Conservation (phyloP, 139 green algal genomes). For the Chlamydomonas incerta region DNA sequence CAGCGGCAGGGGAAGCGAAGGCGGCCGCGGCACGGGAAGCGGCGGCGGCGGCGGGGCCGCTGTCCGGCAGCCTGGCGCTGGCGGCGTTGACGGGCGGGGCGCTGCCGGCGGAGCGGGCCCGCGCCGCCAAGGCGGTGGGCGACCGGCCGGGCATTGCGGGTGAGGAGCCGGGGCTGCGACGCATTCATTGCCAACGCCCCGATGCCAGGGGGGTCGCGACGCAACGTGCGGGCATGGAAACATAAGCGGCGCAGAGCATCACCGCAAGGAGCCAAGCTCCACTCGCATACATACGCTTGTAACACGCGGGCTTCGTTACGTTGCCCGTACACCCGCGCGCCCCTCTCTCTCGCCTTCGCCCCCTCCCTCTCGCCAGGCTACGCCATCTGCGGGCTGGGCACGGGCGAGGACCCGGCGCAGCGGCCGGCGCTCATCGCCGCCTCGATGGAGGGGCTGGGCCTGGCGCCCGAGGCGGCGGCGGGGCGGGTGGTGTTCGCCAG, state of each 20-base stretch:
- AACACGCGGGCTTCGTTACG: too few species aligned
- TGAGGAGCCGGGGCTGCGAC: slow-evolving; percentile 1
- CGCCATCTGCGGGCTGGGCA: slow-evolving; percentile 74
- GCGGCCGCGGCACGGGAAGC: neutral
- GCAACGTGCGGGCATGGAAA: too few species aligned
- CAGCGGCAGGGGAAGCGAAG: neutral
- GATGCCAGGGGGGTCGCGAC: too few species aligned
- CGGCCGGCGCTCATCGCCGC: slow-evolving; percentile 53
- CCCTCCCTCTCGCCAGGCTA: slow-evolving; percentile 55
- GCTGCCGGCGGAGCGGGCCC: slow-evolving; percentile 43
- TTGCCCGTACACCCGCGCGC: too few species aligned
- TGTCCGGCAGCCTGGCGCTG: slow-evolving; percentile 32
- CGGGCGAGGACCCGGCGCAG: slow-evolving; percentile 64
- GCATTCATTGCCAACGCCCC: too few species aligned
- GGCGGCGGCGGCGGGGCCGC: slow-evolving; percentile 5
- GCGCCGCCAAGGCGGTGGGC: slow-evolving; percentile 51
- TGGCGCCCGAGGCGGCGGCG: slow-evolving; percentile 39
- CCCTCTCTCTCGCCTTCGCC: neutral
- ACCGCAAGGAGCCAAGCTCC: too few species aligned
- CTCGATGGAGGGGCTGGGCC: slow-evolving; percentile 49
- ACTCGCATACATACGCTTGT: too few species aligned
- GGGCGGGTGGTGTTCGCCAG: slow-evolving; percentile 58
- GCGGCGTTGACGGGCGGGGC: slow-evolving; percentile 59
- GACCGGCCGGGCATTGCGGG: slow-evolving; percentile 42
- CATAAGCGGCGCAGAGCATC: too few species aligned